phyloP scores from a whole-genome alignment of 2,329 filamentous ascomycete genomes.

The Alternaria solani region DNA sequence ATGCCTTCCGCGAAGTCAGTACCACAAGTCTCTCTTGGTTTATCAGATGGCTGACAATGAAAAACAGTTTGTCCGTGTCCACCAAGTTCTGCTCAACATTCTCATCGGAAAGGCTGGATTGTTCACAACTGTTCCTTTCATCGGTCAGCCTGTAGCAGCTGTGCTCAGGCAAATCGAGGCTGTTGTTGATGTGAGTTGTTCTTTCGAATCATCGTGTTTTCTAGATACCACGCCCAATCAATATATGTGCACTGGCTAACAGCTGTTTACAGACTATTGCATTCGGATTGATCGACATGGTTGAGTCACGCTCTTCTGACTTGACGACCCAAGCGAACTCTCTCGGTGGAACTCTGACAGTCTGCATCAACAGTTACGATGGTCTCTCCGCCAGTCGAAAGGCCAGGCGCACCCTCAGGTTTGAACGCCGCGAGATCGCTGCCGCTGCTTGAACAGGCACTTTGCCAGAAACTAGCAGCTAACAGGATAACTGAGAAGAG shows the following conservation, averaged over 20 bases:
- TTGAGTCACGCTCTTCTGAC: conserved; percentile 1
- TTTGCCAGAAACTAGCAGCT: not conserved
- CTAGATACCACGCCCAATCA: not conserved
- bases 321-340: not conserved
- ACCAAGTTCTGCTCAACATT: conserved; percentile 27
- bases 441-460: not conserved
- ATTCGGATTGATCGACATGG: not conserved
- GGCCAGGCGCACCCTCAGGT: not conserved
- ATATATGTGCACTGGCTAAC: not conserved
- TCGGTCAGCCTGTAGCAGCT: conserved; percentile 22
- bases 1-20: conserved; percentile 26
- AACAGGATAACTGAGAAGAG: not conserved
- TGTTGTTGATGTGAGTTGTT: conserved; percentile 26
- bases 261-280: not conserved
- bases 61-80: conserved; percentile 25
- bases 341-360: not conserved
- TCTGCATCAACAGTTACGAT: not conserved
- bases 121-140: conserved; percentile 19
- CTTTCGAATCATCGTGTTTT: not conserved
- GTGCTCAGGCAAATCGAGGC: conserved; percentile 23
- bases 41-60: not conserved
- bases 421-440: not conserved
- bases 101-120: conserved; percentile 27
- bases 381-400: not conserved
- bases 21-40: no score